phyloP scores from a whole-genome alignment of 2,329 filamentous ascomycete genomes.

The Pestalotiopsis sp. region DNA sequence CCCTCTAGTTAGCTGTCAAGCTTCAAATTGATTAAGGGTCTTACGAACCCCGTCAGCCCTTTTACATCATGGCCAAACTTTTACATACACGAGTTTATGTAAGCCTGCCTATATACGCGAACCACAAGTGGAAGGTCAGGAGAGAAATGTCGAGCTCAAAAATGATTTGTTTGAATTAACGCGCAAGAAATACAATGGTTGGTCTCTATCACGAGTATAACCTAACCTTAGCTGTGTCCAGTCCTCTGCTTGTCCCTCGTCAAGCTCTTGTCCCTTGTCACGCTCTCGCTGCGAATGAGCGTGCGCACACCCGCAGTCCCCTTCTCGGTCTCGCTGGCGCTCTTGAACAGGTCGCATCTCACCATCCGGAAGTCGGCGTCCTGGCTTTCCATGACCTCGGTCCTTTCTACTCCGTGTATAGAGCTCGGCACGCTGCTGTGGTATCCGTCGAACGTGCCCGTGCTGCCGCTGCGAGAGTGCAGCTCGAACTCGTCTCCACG shows the following conservation, averaged over 20 bases:
- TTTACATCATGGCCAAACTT: background rate
- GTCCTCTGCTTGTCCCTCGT: background rate
- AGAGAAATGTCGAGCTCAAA: background rate
- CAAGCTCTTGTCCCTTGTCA: no score
- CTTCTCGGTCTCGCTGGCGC: background rate
- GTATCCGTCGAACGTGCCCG: background rate
- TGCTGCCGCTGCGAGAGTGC: background rate
- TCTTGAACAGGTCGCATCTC: background rate
- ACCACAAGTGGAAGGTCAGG: background rate
- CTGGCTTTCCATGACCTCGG: background rate
- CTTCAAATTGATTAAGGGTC: background rate
- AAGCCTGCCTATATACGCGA: background rate
- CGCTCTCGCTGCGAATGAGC: background rate
- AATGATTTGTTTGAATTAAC: background rate
- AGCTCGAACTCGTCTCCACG: constrained; percentile 4
- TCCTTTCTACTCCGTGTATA: background rate
- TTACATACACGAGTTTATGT: background rate
- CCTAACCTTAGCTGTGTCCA: background rate
- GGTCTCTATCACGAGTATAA: background rate
- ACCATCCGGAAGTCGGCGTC: background rate
- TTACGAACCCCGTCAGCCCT: background rate
- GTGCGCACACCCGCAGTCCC: background rate
- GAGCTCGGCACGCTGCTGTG: background rate
- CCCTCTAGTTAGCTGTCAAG: background rate
- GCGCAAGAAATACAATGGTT: background rate